Conservation (phyloP, 139 green algal genomes). For the Pseudopediastrum boryanum region DNA sequence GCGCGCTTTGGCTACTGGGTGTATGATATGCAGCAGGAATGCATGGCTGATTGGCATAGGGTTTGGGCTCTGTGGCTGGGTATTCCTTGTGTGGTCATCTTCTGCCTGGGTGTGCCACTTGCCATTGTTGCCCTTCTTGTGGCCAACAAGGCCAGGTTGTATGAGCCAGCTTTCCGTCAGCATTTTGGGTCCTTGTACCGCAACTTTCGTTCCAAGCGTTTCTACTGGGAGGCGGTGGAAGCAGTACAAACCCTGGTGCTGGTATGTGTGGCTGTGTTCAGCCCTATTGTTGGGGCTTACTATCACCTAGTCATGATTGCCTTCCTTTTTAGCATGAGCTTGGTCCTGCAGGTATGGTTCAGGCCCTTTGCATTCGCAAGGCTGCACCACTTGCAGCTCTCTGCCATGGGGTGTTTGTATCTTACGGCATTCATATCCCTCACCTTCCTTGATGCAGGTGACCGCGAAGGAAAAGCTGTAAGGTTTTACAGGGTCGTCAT, state of each 20-base stretch:
- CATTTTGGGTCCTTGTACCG: conserved; percentile 13
- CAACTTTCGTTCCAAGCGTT: not conserved
- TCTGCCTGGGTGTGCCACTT: not conserved
- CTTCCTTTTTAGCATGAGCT: not conserved
- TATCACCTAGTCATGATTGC: conserved; percentile 5
- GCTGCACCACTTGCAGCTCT: conserved; percentile 17
- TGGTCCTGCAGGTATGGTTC: not conserved
- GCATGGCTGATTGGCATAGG: not conserved
- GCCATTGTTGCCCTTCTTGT: not conserved
- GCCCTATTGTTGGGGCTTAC: not conserved
- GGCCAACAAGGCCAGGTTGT: not conserved
- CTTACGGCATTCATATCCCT: not conserved
- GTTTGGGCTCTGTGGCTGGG: not conserved
- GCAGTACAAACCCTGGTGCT: not conserved
- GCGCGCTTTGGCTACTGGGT: not conserved
- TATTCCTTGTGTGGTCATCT: not conserved
- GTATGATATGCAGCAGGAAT: not conserved
- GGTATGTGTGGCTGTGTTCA: conserved; percentile 7
- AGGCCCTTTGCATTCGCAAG: not conserved
- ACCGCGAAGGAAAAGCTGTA: too few relatives aligned
- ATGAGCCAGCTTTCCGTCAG: not conserved
- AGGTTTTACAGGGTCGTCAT: too few relatives aligned
- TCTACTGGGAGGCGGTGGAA: conserved; percentile 10
- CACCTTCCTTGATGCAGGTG: not conserved
- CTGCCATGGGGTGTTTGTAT: not conserved